These are phyloP conservation scores for Phaeotremella skinneri DNA, from an alignment of 768 basidiomycete species.

Conservation along the genomic window DNA sequence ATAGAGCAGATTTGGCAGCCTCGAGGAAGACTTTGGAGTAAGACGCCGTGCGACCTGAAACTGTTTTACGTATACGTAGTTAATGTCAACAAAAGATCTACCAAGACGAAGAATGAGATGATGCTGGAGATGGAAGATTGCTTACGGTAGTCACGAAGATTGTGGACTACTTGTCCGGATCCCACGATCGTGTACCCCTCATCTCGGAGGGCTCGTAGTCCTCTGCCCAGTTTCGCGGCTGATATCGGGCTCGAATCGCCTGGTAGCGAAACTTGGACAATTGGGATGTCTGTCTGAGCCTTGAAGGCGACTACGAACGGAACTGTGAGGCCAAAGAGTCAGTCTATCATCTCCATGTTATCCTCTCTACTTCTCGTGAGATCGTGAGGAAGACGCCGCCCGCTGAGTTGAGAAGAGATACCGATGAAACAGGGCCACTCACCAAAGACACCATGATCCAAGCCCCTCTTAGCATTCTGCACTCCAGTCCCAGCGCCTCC, in stretches of 20 bases:
- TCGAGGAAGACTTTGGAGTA: conserved; percentile 34
- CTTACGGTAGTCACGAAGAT: conserved; percentile 44
- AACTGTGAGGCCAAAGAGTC: too few relatives aligned
- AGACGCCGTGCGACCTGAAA: conserved; percentile 18
- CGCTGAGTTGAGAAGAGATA: too few relatives aligned
- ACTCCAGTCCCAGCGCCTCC: conserved; percentile 15
- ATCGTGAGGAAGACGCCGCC: too few relatives aligned
- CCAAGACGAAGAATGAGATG: background rate
- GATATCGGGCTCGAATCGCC: conserved; percentile 24
- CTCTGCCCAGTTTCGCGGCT: conserved; percentile 36
- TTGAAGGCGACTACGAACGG: conserved; percentile 36
- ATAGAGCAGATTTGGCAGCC: conserved; percentile 13
- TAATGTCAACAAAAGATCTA: background rate
- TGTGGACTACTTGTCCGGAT: conserved; percentile 47
- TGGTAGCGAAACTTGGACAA: conserved; percentile 44
- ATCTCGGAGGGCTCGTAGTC: conserved; percentile 32
- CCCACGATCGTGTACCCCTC: conserved; percentile 44
- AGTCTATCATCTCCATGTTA: too few relatives aligned
- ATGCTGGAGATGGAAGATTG: conserved; percentile 6
- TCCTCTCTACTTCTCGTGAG: too few relatives aligned
- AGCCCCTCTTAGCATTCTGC: conserved; percentile 22
- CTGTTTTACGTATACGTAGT: conserved; percentile 9
- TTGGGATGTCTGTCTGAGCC: conserved; percentile 24
- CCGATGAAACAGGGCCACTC: too few relatives aligned
- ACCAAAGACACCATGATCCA: conserved; percentile 49